phyloP scores from a whole-genome alignment of 768 basidiomycete genomes.

The Lactarius hengduanensis region DNA sequence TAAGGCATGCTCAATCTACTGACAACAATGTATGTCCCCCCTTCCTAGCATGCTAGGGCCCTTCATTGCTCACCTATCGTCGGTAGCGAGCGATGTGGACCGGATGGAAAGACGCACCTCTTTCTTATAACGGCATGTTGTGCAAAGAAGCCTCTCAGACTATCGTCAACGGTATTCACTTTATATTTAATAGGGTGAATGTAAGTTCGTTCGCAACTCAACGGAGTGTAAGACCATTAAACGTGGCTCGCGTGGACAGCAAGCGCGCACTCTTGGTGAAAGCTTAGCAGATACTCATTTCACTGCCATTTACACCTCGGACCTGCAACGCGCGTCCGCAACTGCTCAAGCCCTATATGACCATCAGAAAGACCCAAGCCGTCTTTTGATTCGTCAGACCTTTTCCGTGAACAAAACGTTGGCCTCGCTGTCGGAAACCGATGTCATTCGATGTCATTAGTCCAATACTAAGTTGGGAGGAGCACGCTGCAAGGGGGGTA shows the following conservation, averaged over 20 bases:
- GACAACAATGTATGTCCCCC: conserved; percentile 60
- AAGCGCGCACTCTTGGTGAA: conserved; percentile 48
- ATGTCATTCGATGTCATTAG: conserved; percentile 37
- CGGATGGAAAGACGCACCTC: conserved; percentile 66
- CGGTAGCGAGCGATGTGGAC: conserved; percentile 56
- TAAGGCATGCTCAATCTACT: conserved; percentile 74
- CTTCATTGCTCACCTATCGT: not conserved
- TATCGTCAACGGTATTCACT: not conserved
- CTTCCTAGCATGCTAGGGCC: not conserved
- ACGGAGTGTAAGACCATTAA: not conserved
- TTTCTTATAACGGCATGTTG: conserved; percentile 66
- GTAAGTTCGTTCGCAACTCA: conserved; percentile 22
- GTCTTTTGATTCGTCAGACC: conserved; percentile 45
- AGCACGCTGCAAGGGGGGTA: conserved; percentile 51
- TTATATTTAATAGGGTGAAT: conserved; percentile 34
- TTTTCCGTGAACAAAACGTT: conserved; percentile 67
- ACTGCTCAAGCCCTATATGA: conserved; percentile 59
- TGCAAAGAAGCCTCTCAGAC: not conserved
- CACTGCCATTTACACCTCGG: conserved; percentile 61
- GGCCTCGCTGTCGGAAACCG: conserved; percentile 67
- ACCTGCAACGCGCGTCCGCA: conserved; percentile 58
- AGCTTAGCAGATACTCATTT: conserved; percentile 49
- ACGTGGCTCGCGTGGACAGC: conserved; percentile 24
- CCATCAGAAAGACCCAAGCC: conserved; percentile 49
- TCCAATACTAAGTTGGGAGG: conserved; percentile 34